These are phyloP conservation scores for Cordia subcordata DNA, from an alignment of 257 asterid species.

Conservation along the genomic window DNA sequence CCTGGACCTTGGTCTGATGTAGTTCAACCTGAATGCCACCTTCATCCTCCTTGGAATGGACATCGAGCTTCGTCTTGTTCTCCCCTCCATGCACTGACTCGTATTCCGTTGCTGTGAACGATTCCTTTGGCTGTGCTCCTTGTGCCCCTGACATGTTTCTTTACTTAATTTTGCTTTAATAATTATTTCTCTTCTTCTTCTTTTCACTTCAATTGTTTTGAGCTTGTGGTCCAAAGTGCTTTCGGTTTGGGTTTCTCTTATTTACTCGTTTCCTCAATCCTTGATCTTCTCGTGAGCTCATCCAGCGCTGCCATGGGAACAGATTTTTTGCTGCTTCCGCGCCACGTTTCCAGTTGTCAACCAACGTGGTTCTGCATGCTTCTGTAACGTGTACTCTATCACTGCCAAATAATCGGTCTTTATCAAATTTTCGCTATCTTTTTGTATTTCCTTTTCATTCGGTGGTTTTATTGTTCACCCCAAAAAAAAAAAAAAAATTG, in stretches of 20 bases:
- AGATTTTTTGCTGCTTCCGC: neutral
- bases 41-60: slow-evolving; percentile 70
- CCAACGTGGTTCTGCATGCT: neutral
- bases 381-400: neutral
- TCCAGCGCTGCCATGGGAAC: neutral
- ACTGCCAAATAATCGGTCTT: too few species aligned
- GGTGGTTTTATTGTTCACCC: too few species aligned
- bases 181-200: neutral
- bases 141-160: slow-evolving; percentile 86
- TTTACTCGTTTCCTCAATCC: too few species aligned
- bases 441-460: too few species aligned
- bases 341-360: neutral
- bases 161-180: neutral
- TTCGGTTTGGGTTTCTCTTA: too few species aligned
- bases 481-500: too few species aligned
- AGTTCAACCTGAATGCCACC: slow-evolving; percentile 65
- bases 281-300: too few species aligned
- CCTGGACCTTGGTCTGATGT: slow-evolving; percentile 69
- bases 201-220: neutral
- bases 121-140: slow-evolving; percentile 84
- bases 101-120: slow-evolving; percentile 62
- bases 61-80: slow-evolving; percentile 55
- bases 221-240: too few species aligned
- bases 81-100: slow-evolving; percentile 59
- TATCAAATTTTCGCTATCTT: too few species aligned